Evolutionary conservation across 2,329 filamentous ascomycete species (phyloP).

Genomic region (Tothia fuscella): DNA sequence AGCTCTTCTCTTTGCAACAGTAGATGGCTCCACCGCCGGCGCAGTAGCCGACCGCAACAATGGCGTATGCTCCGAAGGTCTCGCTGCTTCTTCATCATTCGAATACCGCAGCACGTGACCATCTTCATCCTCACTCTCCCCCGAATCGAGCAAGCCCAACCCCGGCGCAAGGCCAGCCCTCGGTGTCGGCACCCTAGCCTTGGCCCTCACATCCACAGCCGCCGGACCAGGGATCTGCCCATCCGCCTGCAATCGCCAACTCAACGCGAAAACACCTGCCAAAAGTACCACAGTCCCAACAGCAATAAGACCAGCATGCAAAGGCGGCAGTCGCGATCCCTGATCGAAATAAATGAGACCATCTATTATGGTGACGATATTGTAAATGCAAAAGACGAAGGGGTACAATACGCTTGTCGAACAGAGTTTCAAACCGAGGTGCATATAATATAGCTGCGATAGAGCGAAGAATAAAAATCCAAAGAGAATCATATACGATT

Average conservation of each 20-base stretch:
- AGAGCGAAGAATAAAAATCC: conserved; percentile 71
- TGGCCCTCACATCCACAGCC: conserved; percentile 6
- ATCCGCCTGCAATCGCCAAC: conserved; percentile 81
- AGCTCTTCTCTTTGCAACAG: background rate
- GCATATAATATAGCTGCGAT: conserved; percentile 87
- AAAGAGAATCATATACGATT: conserved; percentile 84
- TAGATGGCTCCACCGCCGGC: conserved; percentile 12
- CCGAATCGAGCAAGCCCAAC: conserved; percentile 66
- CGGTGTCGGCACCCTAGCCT: conserved; percentile 28
- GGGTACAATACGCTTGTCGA: conserved; percentile 94
- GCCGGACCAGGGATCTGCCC: conserved; percentile 25
- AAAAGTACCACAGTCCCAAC: conserved; percentile 79
- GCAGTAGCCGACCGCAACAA: conserved; percentile 24
- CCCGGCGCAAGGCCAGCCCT: conserved; percentile 67
- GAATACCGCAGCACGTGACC: conserved; percentile 11
- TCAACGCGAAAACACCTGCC: conserved; percentile 77
- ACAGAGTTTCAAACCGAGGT: conserved; percentile 84
- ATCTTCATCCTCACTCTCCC: conserved; percentile 42
- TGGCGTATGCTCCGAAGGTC: conserved; percentile 22
- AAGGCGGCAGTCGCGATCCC: conserved; percentile 60
- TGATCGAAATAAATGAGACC: conserved; percentile 95
- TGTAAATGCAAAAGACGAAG: conserved; percentile 96
- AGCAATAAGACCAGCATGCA: conserved; percentile 71
- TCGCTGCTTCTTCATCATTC: conserved; percentile 14
- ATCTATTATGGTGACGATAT: conserved; percentile 95